phyloP scores from a whole-genome alignment of 31 red algal genomes.

The Endocladia muricata region DNA sequence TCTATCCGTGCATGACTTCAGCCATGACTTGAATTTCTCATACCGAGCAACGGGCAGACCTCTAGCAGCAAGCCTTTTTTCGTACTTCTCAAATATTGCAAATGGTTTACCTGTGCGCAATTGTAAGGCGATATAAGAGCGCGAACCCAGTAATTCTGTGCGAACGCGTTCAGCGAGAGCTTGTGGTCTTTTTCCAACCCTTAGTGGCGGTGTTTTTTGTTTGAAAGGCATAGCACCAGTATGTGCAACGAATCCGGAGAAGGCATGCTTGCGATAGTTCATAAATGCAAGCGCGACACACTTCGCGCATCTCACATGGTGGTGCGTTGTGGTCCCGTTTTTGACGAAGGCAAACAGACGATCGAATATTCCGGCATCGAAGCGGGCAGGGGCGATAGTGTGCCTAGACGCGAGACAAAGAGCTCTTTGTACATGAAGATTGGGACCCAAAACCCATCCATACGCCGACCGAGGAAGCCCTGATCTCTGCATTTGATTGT shows the following conservation, averaged over 20 bases:
- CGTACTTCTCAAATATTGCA: slow-evolving; percentile 10
- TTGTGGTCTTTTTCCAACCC: neutral
- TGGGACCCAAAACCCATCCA: neutral
- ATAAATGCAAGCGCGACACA: slow-evolving; percentile 14
- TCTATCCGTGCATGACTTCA: neutral
- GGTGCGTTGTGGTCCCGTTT: neutral
- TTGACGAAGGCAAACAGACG: slow-evolving; percentile 8
- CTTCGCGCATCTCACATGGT: neutral
- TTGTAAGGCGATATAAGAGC: slow-evolving; percentile 18
- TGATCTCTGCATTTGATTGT: neutral
- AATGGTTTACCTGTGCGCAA: slow-evolving; percentile 41
- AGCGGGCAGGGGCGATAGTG: slow-evolving; percentile 2
- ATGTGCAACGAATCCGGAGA: neutral
- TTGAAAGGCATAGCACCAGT: slow-evolving; percentile 20
- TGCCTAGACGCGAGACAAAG: neutral
- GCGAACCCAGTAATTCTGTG: neutral
- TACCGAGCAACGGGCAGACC: slow-evolving; percentile 2
- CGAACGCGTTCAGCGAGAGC: neutral
- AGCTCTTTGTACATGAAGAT: slow-evolving; percentile 15
- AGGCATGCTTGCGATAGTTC: slow-evolving; percentile 43
- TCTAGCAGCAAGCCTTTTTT: neutral
- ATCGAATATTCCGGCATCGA: neutral
- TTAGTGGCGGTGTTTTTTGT: slow-evolving; percentile 10
- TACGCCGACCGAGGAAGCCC: neutral
- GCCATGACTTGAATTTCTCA: slow-evolving; percentile 2